Conservation (phyloP, 345 rosid species). For the Citrus inodora region DNA sequence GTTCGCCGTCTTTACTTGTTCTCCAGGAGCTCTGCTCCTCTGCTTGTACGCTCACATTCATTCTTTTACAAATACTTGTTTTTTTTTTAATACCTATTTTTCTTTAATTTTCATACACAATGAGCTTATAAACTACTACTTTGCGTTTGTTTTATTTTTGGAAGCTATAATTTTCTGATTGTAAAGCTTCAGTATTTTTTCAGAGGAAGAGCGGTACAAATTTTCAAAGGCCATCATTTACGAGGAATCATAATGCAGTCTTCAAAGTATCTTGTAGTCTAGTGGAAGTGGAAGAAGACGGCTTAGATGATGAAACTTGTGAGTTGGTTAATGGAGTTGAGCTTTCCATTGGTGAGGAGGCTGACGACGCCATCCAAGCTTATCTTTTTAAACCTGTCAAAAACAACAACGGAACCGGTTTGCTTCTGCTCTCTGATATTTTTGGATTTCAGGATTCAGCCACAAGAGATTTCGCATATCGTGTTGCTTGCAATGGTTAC, state of each 20-base stretch:
- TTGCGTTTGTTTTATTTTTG: background rate
- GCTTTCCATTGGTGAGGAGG: conserved; percentile 58
- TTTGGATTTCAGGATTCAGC: conserved; percentile 82
- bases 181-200: conserved; percentile 45
- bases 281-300: conserved; percentile 43
- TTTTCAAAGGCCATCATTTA: conserved; percentile 13
- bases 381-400: conserved; percentile 77
- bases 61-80: background rate
- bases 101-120: background rate
- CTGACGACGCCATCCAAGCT: conserved; percentile 51
- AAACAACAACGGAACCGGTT: conserved; percentile 74
- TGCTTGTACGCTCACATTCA: conserved; percentile 18
- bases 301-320: conserved; percentile 56
- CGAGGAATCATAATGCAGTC: background rate
- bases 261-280: conserved; percentile 25
- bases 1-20: conserved; percentile 3
- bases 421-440: conserved; percentile 67
- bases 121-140: background rate
- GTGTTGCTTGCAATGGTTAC: conserved; percentile 86
- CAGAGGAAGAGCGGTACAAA: conserved; percentile 38
- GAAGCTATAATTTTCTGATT: conserved; percentile 26
- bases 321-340: conserved; percentile 72
- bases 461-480: conserved; percentile 82
- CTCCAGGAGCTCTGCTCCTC: conserved; percentile 5
- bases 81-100: background rate